Evolutionary conservation across 495 filamentous ascomycete species (phyloP), one percentile per base, ranked within the genome.

Genomic region (Penicillium riverlandense): DNA sequence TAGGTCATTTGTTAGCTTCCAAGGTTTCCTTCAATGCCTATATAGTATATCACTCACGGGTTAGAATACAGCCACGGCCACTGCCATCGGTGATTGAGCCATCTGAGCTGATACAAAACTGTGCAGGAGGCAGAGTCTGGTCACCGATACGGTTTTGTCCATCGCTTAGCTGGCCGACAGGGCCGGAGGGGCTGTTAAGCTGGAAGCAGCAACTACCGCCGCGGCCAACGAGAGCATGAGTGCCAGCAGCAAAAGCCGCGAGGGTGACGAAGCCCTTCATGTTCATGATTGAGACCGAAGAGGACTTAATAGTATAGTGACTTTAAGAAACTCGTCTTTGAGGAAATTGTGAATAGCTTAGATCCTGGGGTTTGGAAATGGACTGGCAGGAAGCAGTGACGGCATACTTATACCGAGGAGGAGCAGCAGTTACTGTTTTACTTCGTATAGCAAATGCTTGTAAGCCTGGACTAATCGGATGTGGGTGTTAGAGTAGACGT

Each of bases 11-110:
- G 22, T 22, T 22, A 22, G 22, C 22, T 22, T 6, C 22, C 22
- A 22, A 6, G 22, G 22, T 22, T 22, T 22, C 22, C 6, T 22
- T 22, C 22, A 22, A 22, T 22, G 22, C 22, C 4, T 22, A 22
- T 3, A 6, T 22, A 22, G 22, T 22, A 4, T 22, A 6, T 22
- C 22, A 50, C 57, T 57, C 50, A 76, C 71, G 64, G 30, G 77
- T 80, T 12, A 80, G 48, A 42, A 80, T 74, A 43, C 78, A 83
- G n/a, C 77, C 74, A 16, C 75, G 65, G 32, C 71, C 69, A 52
- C 57, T 65, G 38, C 52, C 46, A 59, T 83, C 79, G 15, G 62
- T 72, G 47, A 83, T 65, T 14, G 46, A 50, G 29, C 72, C 71
- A 38, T 59, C 61, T 6, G 55, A 54, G 38, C 57, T 48, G 44